phyloP scores from a whole-genome alignment of 768 basidiomycete genomes.

The Pisolithus microcarpus region DNA sequence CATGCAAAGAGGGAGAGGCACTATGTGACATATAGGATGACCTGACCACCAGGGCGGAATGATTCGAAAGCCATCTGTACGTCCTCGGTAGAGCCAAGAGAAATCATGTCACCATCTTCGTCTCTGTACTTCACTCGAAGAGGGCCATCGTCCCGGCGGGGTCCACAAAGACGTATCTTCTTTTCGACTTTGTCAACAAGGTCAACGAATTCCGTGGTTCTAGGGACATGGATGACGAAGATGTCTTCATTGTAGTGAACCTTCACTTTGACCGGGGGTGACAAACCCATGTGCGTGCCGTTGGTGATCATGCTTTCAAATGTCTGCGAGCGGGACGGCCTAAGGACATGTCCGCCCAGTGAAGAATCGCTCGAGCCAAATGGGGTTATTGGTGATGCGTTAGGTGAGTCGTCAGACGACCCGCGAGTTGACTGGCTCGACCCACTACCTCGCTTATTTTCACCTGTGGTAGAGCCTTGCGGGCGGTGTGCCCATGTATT shows the following conservation, averaged over 20 bases:
- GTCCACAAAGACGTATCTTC: constrained; percentile 90
- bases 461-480: constrained; percentile 31
- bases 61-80: constrained; percentile 92
- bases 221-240: constrained; percentile 87
- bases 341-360: constrained; percentile 49
- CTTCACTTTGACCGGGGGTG: constrained; percentile 75
- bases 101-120: constrained; percentile 89
- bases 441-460: constrained; percentile 72
- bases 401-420: constrained; percentile 80
- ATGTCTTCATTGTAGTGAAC: constrained; percentile 94
- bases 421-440: constrained; percentile 74
- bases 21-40: constrained; percentile 75
- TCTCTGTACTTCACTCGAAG: constrained; percentile 84
- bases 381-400: constrained; percentile 82
- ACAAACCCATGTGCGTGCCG: constrained; percentile 18
- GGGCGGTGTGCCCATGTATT: constrained; percentile 42
- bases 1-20: constrained; percentile 1
- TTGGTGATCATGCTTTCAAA: constrained; percentile 36
- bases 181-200: constrained; percentile 85
- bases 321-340: constrained; percentile 47
- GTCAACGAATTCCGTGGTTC: constrained; percentile 70
- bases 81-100: constrained; percentile 84
- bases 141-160: constrained; percentile 70
- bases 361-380: constrained; percentile 88
- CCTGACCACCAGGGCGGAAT: constrained; percentile 71